Base-by-base conservation (phyloP, 257 asterid genomes). In the Fraxinus pennsylvanica region DNA sequence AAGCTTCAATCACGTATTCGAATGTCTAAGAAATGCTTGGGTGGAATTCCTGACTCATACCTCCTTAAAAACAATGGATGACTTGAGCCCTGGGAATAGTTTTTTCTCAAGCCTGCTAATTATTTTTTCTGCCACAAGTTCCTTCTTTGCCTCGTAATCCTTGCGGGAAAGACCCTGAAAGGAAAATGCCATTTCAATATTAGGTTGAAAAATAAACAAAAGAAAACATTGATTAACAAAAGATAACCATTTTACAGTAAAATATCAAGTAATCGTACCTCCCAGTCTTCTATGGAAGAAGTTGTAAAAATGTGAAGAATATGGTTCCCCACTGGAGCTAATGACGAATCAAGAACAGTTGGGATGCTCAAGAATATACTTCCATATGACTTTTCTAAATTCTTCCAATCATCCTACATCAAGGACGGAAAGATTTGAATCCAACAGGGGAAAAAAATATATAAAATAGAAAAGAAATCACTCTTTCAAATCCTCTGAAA, bases 361-460 rank as follows among this genome's bases (percentile, higher is more conserved):
- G 99, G 99, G 82, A 96, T 96, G 85, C 99, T 96, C 92, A 96
- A 85, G 87, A 93, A 93, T 84, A 96, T 92, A 82, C 99, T 96
- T 82, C 99, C 98, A 70, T 96, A 91, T 13, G 97, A 88, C 30
- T 68, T 79, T 80, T 93, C 99, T n/a, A 95, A 86, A 80, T 84
- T 85, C 78, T 76, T 75, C 99, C 99, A 95, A 69, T 89, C 88
- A 87, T 93, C 96, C 98, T 94, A 83, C 74, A 78, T 43, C 71
- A 38, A 74, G 65, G 78, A 41, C 78, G 41, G 68, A 79, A 41
- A 59, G 13, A 75, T 35, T 68, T 81, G 68, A 82, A 38, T 21
- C 72, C 21, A 76, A 45, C 74, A 73, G 78, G 74, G 38, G 4
- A 12, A 10, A 43, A 39, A 39, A 39, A 9, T 1, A 8, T 39